Base-by-base conservation (phyloP, 305 asterid species). In the Rubia peregrina region DNA sequence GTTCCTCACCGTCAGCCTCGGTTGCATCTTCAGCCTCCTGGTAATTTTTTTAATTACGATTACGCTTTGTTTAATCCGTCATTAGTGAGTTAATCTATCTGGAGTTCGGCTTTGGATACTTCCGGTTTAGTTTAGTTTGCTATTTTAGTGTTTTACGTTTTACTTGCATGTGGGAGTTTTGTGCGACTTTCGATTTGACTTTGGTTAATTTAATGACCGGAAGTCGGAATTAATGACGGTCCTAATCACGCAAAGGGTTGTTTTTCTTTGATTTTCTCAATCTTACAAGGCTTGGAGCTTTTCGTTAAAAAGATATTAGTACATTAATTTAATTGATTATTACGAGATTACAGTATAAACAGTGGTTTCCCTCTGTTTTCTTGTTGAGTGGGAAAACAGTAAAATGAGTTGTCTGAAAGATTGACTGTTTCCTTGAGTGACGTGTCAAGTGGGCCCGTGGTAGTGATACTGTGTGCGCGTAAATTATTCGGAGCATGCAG, bases 21-120 rank as follows among this genome's bases (percentile, higher is more conserved):
- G 88, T 26, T 86, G 85, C 67, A 59, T 83, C 74, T 64, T 72
- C 77, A 77, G 78, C 77, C 76, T 85, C 41, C 76, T 85, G 83
- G 89, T 85, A 83, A 70, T 16, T 1, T 46, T 60, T 53, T 60
- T 24, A 26, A 60, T 30, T 30, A 21, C 38, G 16, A 14, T 51
- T 51, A 17, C 2, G 9, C 17, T 46, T 46, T 46, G 51, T 46
- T 46, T 46, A 46, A 7, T 14, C 55, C 55, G 19, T 48, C 16
- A 48, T 17, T n/a, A 17, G 22, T 17, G 22, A 51, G 7, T n/a
- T 51, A 16, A 51, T 17, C 59, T 51, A 51, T 6, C 59, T 51
- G 59, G 59, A 14, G 5, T 17, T 17, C 9, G 59, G 59, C 59
- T 51, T 17, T 8, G 59, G 59, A 51, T 51, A 51, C 59, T 51